Conservation (phyloP, 164 flowering plant species). For the Euptelea pleiosperma region DNA sequence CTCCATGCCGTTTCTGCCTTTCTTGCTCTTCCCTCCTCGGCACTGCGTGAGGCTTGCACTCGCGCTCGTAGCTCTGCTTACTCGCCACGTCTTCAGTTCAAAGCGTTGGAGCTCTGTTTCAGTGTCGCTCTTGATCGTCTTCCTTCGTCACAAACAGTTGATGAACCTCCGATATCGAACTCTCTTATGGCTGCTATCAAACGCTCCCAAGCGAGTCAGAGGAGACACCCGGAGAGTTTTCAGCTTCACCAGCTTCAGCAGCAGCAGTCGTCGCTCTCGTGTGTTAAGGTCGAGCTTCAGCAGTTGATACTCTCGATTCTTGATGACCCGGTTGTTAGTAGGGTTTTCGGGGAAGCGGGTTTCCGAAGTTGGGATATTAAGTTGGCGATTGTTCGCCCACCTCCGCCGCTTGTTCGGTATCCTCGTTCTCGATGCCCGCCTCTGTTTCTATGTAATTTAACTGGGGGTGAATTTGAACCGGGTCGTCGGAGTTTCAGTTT, state of each 20-base stretch:
- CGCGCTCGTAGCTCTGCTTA: conserved; percentile 47
- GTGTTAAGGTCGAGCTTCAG: conserved; percentile 69
- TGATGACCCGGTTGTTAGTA: conserved; percentile 93
- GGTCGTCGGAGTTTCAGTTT: conserved; percentile 34
- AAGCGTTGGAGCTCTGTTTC: conserved; percentile 73
- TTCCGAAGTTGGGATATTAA: conserved; percentile 81
- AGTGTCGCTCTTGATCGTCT: conserved; percentile 73
- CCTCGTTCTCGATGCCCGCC: conserved; percentile 48
- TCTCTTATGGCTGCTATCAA: conserved; percentile 91
- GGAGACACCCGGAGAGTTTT: conserved; percentile 60
- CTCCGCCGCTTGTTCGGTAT: conserved; percentile 35
- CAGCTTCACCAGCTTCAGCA: conserved; percentile 48
- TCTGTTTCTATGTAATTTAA: conserved; percentile 55
- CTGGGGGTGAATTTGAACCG: conserved; percentile 20
- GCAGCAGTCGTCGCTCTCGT: conserved; percentile 31
- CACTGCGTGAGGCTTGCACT: conserved; percentile 61
- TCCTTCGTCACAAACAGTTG: conserved; percentile 36
- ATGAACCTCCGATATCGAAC: conserved; percentile 79
- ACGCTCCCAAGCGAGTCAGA: conserved; percentile 78
- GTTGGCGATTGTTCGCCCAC: conserved; percentile 68
- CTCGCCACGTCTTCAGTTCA: conserved; percentile 59
- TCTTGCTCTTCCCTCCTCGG: conserved; percentile 47
- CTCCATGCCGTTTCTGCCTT: conserved; percentile 69
- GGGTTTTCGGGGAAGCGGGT: conserved; percentile 88
- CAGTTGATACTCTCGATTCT: conserved; percentile 76